Evolutionary conservation across 176 grass and related monocot genomes (phyloP), one percentile per base, ranked within the genome.

Genomic region (Poa annua): DNA sequence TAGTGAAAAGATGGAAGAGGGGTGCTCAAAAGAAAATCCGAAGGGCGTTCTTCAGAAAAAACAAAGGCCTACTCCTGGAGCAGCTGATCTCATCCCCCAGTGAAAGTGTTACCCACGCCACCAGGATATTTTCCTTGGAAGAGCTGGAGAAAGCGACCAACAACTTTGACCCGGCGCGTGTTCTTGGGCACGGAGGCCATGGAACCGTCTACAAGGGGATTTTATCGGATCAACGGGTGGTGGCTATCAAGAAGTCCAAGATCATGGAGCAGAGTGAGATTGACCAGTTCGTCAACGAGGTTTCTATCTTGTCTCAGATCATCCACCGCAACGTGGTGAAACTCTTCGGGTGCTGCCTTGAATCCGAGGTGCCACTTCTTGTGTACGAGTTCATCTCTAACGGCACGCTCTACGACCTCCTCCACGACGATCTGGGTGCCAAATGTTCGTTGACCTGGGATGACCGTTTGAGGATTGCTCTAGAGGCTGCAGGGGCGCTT

Each of bases 331-430:
- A 93, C 32, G 74, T 85, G 17, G 83, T 85, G 36, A 85, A 85
- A 17, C 83, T 85, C 55, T 85, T 70, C 15, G 83, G 90, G 4
- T 92, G 87, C 24, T 92, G 79, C 75, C 72, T 92, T 13, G 90
- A 92, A 41, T 80, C 87, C 0, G 54, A 86, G 35, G 73, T 89
- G 21, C 90, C 90, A 8, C 34, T 92, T 54, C 80, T 89, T 6
- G 87, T 92, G 32, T 93, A 90, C 36, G 88, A 90, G 59, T 93
- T 93, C 56, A 82, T 93, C 35, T 75, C 88, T 2, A 90, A 90
- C n/a, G 91, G 85, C 26, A 93, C 85, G 1, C 84, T 93, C 21
- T 51, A 80, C 57, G 41, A 85, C 3, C 78, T 82, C 56, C 80
- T 93, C 60, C 87, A 93, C 19, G 49, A 8, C 0, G 19, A 76